Conservation (phyloP, 768 basidiomycete genomes). For the Mycena venus region DNA sequence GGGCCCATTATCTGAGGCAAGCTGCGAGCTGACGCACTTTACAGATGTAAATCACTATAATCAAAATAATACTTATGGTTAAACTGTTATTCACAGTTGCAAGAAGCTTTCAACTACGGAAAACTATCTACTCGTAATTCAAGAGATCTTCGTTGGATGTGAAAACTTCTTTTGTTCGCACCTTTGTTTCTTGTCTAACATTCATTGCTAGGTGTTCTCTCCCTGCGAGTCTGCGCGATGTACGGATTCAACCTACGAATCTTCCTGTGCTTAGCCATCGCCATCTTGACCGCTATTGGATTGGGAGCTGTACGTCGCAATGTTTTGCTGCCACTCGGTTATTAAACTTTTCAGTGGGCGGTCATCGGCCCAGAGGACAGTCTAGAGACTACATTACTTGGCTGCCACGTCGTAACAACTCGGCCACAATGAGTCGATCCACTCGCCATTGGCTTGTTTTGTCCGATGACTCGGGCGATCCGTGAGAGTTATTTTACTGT, state of each 20-base stretch:
- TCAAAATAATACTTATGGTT: no score
- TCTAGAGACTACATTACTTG: not conserved
- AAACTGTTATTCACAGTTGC: no score
- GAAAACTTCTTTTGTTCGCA: no score
- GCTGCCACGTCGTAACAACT: not conserved
- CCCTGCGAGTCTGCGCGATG: not conserved
- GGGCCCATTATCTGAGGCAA: no score
- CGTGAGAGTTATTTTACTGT: no score
- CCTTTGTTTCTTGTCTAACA: not conserved
- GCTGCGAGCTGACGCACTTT: no score
- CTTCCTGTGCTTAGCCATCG: not conserved
- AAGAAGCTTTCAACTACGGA: not conserved
- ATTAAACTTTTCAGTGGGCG: not conserved
- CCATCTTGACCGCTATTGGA: not conserved
- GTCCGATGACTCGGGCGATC: no score
- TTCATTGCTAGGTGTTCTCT: not conserved
- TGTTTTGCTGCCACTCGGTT: not conserved
- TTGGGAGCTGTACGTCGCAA: not conserved
- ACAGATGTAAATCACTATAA: no score
- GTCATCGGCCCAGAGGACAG: not conserved
- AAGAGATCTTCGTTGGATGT: not conserved
- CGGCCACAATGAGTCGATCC: no score
- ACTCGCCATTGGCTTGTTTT: no score
- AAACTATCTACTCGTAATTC: not conserved
- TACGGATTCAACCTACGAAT: constrained; percentile 12